These are phyloP conservation scores for Taphrina wiesneri DNA, from an alignment of 1,139 yeast species.

Conservation along the genomic window DNA sequence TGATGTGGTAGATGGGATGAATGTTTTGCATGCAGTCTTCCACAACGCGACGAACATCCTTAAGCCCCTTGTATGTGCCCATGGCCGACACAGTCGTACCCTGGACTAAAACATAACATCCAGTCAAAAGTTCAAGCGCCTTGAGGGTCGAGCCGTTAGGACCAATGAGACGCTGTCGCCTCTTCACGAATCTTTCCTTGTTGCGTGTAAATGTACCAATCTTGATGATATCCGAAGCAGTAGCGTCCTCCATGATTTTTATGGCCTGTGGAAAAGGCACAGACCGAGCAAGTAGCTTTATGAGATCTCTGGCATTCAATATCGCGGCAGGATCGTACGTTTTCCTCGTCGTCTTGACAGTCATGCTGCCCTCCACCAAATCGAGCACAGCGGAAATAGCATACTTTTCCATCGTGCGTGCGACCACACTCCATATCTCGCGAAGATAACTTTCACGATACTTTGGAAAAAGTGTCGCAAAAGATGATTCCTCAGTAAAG, in stretches of 20 bases:
- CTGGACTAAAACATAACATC: conserved; percentile 91
- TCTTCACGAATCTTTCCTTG: conserved; percentile 88
- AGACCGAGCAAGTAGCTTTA: conserved; percentile 88
- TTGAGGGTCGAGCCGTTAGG: conserved; percentile 96
- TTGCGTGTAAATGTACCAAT: conserved; percentile 86
- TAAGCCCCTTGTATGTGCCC: conserved; percentile 95
- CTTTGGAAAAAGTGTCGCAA: conserved; percentile 93
- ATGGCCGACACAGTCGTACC: conserved; percentile 96
- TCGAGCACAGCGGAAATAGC: conserved; percentile 80
- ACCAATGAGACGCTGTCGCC: conserved; percentile 95
- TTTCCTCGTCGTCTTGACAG: conserved; percentile 91
- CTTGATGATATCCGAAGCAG: conserved; percentile 94
- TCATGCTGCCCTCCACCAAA: conserved; percentile 95
- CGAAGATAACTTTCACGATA: conserved; percentile 89
- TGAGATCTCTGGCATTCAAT: conserved; percentile 89
- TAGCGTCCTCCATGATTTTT: conserved; percentile 73
- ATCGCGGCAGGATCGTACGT: conserved; percentile 94
- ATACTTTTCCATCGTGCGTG: conserved; percentile 69
- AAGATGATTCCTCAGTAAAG: conserved; percentile 90
- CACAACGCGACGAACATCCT: conserved; percentile 87
- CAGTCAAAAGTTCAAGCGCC: conserved; percentile 88
- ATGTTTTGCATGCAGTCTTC: conserved; percentile 97
- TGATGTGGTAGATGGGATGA: conserved; percentile 95
- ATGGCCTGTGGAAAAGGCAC: conserved; percentile 91
- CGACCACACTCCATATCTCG: conserved; percentile 91